Evolutionary conservation across 768 basidiomycete species (phyloP), one percentile per base, ranked within the genome.

Genomic region (Lentinus brumalis): DNA sequence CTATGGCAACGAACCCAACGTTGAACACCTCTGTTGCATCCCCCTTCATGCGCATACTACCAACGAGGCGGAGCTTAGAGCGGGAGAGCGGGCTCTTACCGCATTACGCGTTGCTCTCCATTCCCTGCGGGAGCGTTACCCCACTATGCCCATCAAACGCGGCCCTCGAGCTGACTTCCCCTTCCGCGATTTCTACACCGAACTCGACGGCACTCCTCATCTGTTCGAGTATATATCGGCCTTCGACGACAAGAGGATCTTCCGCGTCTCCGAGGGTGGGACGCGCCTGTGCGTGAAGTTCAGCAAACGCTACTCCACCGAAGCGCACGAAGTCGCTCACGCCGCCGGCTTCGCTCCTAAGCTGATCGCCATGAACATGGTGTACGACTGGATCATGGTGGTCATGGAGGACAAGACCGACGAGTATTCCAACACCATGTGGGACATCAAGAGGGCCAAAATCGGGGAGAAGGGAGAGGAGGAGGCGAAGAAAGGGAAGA

Each of bases 341-440:
- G 10, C 4, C 15, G 45, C 46, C n/a, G 45, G 32, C 31, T 56
- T 56, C 32, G 56, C 56, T 11, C 56, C 56, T 12, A 35, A 30
- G 12, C 45, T 56, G 16, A 32, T 29, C 38, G 56, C 56, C 5
- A 45, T 47, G 31, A 47, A 56, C 44, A 26, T 21, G 15, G 30
- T 56, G 16, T 38, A 47, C 30, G 56, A 39, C 45, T 56, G 56
- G 56, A 47, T 18, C 45, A 49, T 56, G 56, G 18, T 56, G 45
- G 56, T 56, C 18, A 56, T 56, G 45, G 54, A 56, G 21, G 54
- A 56, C 54, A 32, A 5, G 31, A 32, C 56, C 15, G 56, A 11
- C 5, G 44, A 47, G 5, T 56, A 56, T 31, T 18, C 56, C 6
- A 49, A 32, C 26, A 51, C 50, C 9, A 32, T 56, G 31, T 49